Conservation (phyloP, 441 rosid species). For the Theobroma grandiflorum region DNA sequence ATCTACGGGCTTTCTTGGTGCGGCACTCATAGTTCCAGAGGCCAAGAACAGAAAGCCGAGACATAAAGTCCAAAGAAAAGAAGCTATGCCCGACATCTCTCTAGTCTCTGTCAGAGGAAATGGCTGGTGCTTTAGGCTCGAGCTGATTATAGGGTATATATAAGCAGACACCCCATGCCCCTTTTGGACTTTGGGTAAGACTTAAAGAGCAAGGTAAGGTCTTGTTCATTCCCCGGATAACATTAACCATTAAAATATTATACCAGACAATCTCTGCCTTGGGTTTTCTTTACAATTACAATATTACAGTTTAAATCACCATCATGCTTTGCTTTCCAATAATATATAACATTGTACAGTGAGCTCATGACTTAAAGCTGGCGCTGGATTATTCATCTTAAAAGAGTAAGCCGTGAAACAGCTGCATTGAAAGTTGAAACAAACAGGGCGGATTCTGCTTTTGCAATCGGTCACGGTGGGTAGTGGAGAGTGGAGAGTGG, state of each 20-base stretch:
- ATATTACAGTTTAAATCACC: too few relatives aligned
- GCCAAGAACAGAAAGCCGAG: conserved; percentile 49
- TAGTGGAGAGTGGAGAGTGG: too few relatives aligned
- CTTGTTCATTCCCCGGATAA: neutral
- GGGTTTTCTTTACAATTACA: neutral
- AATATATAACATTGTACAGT: neutral
- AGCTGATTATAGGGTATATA: neutral
- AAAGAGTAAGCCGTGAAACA: neutral
- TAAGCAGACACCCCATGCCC: neutral
- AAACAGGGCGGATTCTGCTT: too few relatives aligned
- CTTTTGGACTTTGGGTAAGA: neutral
- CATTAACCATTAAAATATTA: neutral
- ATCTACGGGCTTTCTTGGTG: conserved; percentile 57
- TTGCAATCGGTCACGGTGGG: too few relatives aligned
- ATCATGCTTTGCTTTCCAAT: neutral
- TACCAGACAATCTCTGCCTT: neutral
- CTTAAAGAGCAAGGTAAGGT: neutral
- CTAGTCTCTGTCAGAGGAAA: neutral
- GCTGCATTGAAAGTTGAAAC: neutral
- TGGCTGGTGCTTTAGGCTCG: neutral
- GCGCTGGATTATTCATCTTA: neutral
- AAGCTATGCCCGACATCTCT: conserved; percentile 42
- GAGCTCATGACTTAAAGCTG: neutral
- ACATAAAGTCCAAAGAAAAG: conserved; percentile 44
- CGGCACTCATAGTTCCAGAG: conserved; percentile 43